Conservation (phyloP, 1,139 yeast genomes). For the Pichia sp. region DNA sequence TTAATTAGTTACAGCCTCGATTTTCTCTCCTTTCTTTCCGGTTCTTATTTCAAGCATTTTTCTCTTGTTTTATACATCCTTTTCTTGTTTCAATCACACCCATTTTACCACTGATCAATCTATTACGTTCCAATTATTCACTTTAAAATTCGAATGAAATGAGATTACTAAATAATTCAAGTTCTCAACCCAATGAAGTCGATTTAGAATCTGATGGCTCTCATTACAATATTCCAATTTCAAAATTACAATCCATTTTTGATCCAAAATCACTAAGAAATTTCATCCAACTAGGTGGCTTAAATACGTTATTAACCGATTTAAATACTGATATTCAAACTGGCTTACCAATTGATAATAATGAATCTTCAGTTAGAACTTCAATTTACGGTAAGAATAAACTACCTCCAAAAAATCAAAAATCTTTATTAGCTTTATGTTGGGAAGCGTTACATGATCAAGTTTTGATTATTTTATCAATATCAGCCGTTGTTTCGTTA, state of each 20-base stretch:
- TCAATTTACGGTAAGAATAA: conserved; percentile 58
- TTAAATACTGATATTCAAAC: conserved; percentile 36
- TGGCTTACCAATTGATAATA: conserved; percentile 41
- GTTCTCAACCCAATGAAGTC: too few species aligned
- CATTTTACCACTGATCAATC: too few species aligned
- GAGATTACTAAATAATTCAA: too few species aligned
- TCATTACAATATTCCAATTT: conserved; percentile 18
- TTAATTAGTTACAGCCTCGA: too few species aligned
- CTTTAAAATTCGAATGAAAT: too few species aligned
- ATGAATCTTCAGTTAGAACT: conserved; percentile 34
- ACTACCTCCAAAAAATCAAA: conserved; percentile 64
- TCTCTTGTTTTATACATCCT: too few species aligned
- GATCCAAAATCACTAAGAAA: conserved; percentile 47
- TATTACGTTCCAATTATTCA: too few species aligned
- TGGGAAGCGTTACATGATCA: conserved; percentile 87
- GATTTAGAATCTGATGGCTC: conserved; percentile 13
- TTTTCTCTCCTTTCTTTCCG: too few species aligned
- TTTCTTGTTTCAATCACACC: too few species aligned
- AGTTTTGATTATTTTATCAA: conserved; percentile 72
- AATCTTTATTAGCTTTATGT: conserved; percentile 62
- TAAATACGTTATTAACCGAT: conserved; percentile 27
- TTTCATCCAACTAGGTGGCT: conserved; percentile 36
- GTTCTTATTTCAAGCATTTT: too few species aligned
- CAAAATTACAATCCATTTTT: conserved; percentile 39
- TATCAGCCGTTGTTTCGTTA: conserved; percentile 84